Base-by-base conservation (phyloP, 352 stramenopile genomes). In the Plasmopara muralis region DNA sequence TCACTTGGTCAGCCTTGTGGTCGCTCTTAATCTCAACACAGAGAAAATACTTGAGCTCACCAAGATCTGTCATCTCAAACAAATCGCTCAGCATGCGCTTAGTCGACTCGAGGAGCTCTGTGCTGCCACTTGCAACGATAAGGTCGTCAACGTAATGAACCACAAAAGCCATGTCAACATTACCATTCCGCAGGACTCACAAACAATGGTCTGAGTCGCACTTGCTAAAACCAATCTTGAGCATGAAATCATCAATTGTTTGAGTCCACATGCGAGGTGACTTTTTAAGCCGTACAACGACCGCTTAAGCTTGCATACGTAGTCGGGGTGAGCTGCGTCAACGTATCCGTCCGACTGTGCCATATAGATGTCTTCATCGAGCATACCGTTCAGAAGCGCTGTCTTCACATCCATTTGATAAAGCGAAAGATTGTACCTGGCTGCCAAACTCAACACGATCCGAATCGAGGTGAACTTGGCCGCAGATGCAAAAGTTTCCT, bases 341-440 rank as follows among this genome's bases (percentile, higher is more conserved):
- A 14, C 14, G 12, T 16, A 41, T 14, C 35, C 35, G 4, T 41
- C 6, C 35, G 35, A 15, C 12, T 41, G 35, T n/a, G 6, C 6
- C 35, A 41, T 41, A 10, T 41, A 41, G 5, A 41, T 41, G 5
- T 41, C 35, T 41, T 41, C 35, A 15, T 41, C 6, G 4, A 41
- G 12, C 5, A 16, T 41, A 41, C 6, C 6, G 5, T 6, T 41
- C 9, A 41, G 12, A n/a, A 41, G 14, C 6, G 35, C 35, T 4
- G 35, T 41, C 35, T 41, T 41, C 12, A n/a, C 35, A 15, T 41
- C 35, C 35, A 41, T n/a, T n/a, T n/a, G n/a, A n/a, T n/a, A n/a
- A n/a, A n/a, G n/a, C n/a, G n/a, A n/a, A n/a, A n/a, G n/a, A 16
- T 15, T 10, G 14, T 41, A 41, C 35, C 14, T 41, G 35, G 35